Percentiles rank a stretch among this genome's conserved stretches.
Evolutionary conservation across 2,329 filamentous ascomycete species (phyloP).

Genomic region (Venturia effusa): DNA sequence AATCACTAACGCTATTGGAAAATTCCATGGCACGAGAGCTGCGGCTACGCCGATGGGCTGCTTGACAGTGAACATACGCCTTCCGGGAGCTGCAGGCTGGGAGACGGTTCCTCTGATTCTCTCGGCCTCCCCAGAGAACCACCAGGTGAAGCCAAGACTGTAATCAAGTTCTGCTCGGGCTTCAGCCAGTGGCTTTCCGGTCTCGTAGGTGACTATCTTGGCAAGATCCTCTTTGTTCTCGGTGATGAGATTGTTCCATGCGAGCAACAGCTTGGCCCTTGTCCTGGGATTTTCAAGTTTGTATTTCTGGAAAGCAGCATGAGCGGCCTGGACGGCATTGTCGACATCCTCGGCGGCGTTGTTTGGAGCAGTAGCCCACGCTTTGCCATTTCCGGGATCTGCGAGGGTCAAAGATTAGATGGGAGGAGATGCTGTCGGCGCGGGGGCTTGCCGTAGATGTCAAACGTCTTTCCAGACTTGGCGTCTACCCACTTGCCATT

Average conservation of each 20-base stretch:
- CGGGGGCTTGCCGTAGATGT: conserved; percentile 31
- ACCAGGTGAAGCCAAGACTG: conserved; percentile 43
- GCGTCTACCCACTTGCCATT: conserved; percentile 39
- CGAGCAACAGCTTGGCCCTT: conserved; percentile 51
- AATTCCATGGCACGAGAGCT: conserved; percentile 64
- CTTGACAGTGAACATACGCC: conserved; percentile 62
- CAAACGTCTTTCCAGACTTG: conserved; percentile 40
- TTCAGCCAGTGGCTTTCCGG: conserved; percentile 42
- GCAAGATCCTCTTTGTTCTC: conserved; percentile 53
- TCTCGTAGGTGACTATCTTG: conserved; percentile 50
- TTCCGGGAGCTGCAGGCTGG: conserved; percentile 47
- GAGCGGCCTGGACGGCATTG: conserved; percentile 45
- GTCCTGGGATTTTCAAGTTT: conserved; percentile 48
- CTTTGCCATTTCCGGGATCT: conserved; percentile 42
- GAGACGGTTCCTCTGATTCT: conserved; percentile 52
- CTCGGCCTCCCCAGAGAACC: conserved; percentile 50
- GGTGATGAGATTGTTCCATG: conserved; percentile 55
- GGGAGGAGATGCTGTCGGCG: not conserved
- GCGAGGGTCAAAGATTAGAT: not conserved
- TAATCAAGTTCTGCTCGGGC: conserved; percentile 44
- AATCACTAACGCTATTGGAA: conserved; percentile 45
- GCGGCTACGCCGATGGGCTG: conserved; percentile 60
- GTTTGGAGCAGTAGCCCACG: conserved; percentile 37
- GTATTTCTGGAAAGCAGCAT: conserved; percentile 51
- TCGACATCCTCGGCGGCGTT: conserved; percentile 50